These are phyloP conservation scores for Argentina anserina DNA, from an alignment of 306 rosid species.

Conservation along the genomic window DNA sequence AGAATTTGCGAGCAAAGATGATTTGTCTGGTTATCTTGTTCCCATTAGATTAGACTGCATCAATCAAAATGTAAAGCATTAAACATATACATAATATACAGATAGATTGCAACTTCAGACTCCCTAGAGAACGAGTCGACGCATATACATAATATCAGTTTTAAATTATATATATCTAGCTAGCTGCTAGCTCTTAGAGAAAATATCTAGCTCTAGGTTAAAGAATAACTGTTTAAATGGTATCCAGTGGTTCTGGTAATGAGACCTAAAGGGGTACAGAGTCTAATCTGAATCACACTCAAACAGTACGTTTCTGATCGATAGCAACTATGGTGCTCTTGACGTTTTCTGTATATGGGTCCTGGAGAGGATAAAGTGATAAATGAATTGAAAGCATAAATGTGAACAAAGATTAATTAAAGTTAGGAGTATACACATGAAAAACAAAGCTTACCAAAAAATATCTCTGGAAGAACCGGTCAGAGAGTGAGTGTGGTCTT, in stretches of 20 bases:
- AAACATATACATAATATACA: neutral
- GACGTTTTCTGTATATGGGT: slow-evolving; percentile 2
- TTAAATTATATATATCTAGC: no score
- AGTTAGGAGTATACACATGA: neutral
- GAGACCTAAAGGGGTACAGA: slow-evolving; percentile 29
- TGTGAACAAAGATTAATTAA: neutral
- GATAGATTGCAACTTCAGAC: neutral
- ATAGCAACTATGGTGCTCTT: neutral
- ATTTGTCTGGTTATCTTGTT: neutral
- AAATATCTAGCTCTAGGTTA: neutral
- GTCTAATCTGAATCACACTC: neutral
- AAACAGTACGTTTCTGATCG: neutral
- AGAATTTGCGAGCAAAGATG: neutral
- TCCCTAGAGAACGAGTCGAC: no score
- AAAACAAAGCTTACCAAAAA: neutral
- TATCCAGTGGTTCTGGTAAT: neutral
- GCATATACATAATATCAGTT: no score
- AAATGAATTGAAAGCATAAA: neutral
- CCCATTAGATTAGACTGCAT: neutral
- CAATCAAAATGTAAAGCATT: neutral
- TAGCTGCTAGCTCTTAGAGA: neutral
- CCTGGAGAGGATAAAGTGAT: neutral
- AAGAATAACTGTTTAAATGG: neutral
- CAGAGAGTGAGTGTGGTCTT: neutral
- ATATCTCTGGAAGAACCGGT: neutral